Conservation (phyloP, 2,329 filamentous ascomycete genomes). For the Aspergillus awamori region DNA sequence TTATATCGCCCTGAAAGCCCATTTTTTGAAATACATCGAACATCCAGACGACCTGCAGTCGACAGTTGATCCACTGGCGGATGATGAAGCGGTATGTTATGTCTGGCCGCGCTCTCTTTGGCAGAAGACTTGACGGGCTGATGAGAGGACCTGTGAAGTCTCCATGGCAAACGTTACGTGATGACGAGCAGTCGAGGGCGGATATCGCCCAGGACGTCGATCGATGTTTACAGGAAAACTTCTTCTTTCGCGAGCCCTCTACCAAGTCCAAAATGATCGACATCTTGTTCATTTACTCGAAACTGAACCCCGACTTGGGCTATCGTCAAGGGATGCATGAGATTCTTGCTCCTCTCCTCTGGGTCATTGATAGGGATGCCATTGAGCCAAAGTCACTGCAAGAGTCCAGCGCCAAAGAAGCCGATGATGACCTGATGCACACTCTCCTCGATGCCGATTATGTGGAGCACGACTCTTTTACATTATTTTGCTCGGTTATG, state of each 20-base stretch:
- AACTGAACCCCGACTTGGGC: conserved; percentile 80
- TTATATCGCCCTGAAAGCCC: conserved; percentile 72
- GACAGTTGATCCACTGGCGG: conserved; percentile 79
- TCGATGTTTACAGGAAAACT: conserved; percentile 83
- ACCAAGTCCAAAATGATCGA: conserved; percentile 84
- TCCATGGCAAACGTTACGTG: conserved; percentile 83
- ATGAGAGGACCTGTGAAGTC: conserved; percentile 59
- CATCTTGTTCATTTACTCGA: conserved; percentile 92
- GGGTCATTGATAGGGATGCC: conserved; percentile 81
- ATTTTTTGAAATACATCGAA: conserved; percentile 79
- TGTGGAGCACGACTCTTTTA: conserved; percentile 89
- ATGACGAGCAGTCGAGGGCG: conserved; percentile 78
- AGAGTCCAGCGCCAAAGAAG: conserved; percentile 32
- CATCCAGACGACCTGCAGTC: conserved; percentile 79
- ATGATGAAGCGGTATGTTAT: conserved; percentile 68
- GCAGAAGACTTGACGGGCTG: conserved; percentile 39
- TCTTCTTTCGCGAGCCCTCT: conserved; percentile 78
- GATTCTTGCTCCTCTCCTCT: conserved; percentile 83
- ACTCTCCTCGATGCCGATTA: conserved; percentile 71
- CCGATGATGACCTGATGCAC: conserved; percentile 58
- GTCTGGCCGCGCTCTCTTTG: conserved; percentile 40
- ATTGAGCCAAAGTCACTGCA: conserved; percentile 55
- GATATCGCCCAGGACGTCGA: conserved; percentile 96
- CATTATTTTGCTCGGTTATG: conserved; percentile 85
- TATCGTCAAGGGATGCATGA: conserved; percentile 99